A percentile compares a stretch with the other conserved stretches of the same genome.
Conservation (phyloP, 345 rosid genomes). For the Murraya koenigii region DNA sequence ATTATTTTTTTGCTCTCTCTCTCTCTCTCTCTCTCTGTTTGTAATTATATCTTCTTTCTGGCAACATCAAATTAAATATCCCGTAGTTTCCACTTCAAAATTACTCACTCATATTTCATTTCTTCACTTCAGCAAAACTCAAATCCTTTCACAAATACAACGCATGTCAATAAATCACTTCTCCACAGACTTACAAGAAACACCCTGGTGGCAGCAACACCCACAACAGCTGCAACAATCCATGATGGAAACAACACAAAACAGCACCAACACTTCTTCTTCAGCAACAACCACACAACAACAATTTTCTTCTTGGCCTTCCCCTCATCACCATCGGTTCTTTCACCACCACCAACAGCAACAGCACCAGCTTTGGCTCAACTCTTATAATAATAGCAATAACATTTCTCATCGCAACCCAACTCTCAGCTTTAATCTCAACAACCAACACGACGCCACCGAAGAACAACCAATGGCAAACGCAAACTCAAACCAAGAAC, state of each 20-base stretch:
- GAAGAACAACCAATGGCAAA: too few relatives aligned
- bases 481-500: background rate
- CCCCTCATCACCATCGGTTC: background rate
- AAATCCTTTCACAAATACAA: background rate
- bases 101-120: background rate
- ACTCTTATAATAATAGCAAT: background rate
- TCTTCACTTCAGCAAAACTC: background rate
- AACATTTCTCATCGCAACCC: conserved; percentile 14
- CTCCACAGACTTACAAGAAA: conserved; percentile 37
- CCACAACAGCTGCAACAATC: conserved; percentile 17
- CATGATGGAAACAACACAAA: conserved; percentile 26
- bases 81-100: conserved; percentile 37
- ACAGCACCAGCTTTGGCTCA: conserved; percentile 1
- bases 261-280: background rate
- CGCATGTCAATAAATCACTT: conserved; percentile 50
- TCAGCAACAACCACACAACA: background rate
- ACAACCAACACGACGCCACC: conserved; percentile 19
- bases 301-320: conserved; percentile 13
- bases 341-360: background rate
- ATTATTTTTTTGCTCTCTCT: background rate
- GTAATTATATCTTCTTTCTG: conserved; percentile 16
- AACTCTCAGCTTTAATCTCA: conserved; percentile 21
- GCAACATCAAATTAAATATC: conserved; percentile 25
- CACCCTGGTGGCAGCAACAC: conserved; percentile 39
- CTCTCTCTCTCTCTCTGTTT: background rate